These are phyloP conservation scores for Linderniella brevidens DNA, from an alignment of 257 asterid genomes.

Conservation along the genomic window DNA sequence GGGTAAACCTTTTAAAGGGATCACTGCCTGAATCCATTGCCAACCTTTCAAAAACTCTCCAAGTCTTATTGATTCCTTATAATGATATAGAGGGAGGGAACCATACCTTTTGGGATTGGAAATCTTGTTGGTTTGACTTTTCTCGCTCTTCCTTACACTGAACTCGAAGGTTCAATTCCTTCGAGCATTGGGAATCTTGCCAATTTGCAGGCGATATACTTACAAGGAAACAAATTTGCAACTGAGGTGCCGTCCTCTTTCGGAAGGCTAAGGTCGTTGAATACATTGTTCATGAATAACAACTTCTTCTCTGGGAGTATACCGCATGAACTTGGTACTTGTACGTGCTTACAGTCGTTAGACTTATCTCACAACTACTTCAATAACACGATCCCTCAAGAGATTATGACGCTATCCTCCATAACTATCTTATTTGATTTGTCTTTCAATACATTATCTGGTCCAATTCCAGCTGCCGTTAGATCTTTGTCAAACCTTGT, in stretches of 20 bases:
- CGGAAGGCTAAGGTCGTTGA: constrained; percentile 13
- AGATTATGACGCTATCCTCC: constrained; percentile 6
- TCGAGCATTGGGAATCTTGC: constrained; percentile 13
- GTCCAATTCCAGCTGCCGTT: constrained; percentile 13
- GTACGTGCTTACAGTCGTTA: constrained; percentile 1
- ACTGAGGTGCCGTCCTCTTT: constrained; percentile 13
- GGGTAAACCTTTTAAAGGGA: constrained; percentile 19
- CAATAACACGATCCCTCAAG: constrained; percentile 10
- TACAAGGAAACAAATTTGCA: constrained; percentile 6
- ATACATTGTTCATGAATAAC: not conserved
- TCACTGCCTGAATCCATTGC: constrained; percentile 16
- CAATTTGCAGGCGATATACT: constrained; percentile 10
- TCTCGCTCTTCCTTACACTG: constrained; percentile 13
- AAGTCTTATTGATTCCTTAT: constrained; percentile 4
- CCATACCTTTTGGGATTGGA: constrained; percentile 17
- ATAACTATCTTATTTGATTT: constrained; percentile 10
- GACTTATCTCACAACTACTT: constrained; percentile 11
- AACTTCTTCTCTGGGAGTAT: constrained; percentile 12
- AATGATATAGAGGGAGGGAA: constrained; percentile 26
- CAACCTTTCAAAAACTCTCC: constrained; percentile 17
- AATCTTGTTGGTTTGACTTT: constrained; percentile 13
- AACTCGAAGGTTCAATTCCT: constrained; percentile 16
- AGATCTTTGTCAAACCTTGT: constrained; percentile 10
- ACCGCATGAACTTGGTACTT: constrained; percentile 11
- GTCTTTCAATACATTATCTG: constrained; percentile 5